Conservation (phyloP, 768 basidiomycete species). For the Agrocybe praecox region DNA sequence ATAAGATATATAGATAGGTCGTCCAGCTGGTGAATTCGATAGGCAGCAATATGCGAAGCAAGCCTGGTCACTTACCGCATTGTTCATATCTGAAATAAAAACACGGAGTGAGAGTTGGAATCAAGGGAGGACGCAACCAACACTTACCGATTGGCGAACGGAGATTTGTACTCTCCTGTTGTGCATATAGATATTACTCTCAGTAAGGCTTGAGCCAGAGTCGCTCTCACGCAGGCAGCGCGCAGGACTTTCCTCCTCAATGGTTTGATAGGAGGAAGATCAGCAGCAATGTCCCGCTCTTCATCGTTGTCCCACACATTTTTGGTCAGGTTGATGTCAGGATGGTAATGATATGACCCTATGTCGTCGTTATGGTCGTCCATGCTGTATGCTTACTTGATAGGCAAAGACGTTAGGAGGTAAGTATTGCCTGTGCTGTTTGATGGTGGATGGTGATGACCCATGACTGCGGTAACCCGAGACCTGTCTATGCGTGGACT, state of each 20-base stretch:
- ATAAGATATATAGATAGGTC: background rate
- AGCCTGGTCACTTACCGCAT: conserved; percentile 18
- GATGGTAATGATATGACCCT: conserved; percentile 7
- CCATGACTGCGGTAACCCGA: conserved; percentile 12
- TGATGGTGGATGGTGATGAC: too few relatives aligned
- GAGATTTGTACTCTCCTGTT: conserved; percentile 49
- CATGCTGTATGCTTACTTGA: conserved; percentile 25
- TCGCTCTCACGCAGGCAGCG: conserved; percentile 31
- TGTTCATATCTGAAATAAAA: conserved; percentile 22
- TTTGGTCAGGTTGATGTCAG: conserved; percentile 2
- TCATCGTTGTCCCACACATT: conserved; percentile 33
- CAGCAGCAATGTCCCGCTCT: conserved; percentile 26
- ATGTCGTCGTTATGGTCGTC: conserved; percentile 18
- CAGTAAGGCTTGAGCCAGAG: conserved; percentile 39
- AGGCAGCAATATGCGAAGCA: conserved; percentile 7
- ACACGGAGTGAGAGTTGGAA: background rate
- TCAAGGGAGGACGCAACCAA: background rate
- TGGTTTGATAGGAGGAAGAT: conserved; percentile 39
- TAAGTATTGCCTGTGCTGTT: conserved; percentile 28
- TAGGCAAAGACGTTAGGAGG: conserved; percentile 36
- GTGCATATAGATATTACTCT: conserved; percentile 46
- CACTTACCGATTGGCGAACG: conserved; percentile 69
- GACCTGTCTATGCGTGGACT: conserved; percentile 20
- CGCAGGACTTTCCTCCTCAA: conserved; percentile 38
- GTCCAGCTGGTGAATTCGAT: conserved; percentile 20